Percentiles rank a stretch among this genome's conserved stretches.
These are phyloP conservation scores for Backusella liffmaniae DNA, from an alignment of 192 early-diverging fungal species.

Conservation along the genomic window DNA sequence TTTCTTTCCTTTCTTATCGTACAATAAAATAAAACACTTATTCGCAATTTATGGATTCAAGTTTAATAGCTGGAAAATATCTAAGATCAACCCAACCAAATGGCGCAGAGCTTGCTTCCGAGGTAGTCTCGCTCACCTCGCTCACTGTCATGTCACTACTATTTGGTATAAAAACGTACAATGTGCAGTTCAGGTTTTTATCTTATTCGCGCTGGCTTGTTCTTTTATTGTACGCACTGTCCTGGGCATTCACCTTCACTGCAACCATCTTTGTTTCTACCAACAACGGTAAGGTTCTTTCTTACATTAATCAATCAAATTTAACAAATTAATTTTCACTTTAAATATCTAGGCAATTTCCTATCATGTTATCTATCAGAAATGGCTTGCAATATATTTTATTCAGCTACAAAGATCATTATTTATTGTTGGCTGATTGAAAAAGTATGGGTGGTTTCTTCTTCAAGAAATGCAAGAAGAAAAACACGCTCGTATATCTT, in stretches of 20 bases:
- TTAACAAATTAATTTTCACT: too few relatives aligned
- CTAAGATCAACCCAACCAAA: slow-evolving; percentile 5
- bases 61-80: not conserved
- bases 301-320: too few relatives aligned
- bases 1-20: too few relatives aligned
- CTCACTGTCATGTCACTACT: slow-evolving; percentile 16
- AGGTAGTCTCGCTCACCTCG: slow-evolving; percentile 17
- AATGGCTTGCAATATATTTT: slow-evolving; percentile 44
- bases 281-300: slow-evolving; percentile 30
- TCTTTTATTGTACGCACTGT: slow-evolving; percentile 33
- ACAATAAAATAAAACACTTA: not conserved
- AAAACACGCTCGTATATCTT: slow-evolving; percentile 28
- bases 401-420: slow-evolving; percentile 39
- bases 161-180: slow-evolving; percentile 26
- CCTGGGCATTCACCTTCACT: slow-evolving; percentile 44
- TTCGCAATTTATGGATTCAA: not conserved
- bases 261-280: slow-evolving; percentile 40
- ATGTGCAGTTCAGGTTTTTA: slow-evolving; percentile 17
- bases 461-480: slow-evolving; percentile 19
- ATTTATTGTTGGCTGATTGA: slow-evolving; percentile 38
- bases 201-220: slow-evolving; percentile 38
- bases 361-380: slow-evolving; percentile 36
- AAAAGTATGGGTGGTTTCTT: slow-evolving; percentile 33
- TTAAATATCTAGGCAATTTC: slow-evolving; percentile 16
- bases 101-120: slow-evolving; percentile 18